Base-by-base conservation (phyloP, 2,329 filamentous ascomycete genomes). In the Aspergillus pseudoviridinutans region DNA sequence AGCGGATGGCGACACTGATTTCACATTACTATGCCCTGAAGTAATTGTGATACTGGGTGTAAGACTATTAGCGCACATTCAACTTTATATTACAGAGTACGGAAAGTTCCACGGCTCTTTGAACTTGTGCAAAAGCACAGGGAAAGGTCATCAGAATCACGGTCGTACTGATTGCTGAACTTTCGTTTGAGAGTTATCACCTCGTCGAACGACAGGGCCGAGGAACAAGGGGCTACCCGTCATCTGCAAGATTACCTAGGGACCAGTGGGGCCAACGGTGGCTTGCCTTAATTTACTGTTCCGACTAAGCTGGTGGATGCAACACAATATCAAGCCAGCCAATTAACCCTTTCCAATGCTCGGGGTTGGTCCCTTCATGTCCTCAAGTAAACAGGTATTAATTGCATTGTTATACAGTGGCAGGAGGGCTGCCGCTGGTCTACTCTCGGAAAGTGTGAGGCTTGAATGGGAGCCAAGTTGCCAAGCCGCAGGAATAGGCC, bases 231-330 rank as follows among this genome's bases (percentile, higher is more conserved):
- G 28, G 28, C 58, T 58, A 55, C 54, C 61, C 54, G 51, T 56
- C 56, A 61, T 49, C 58, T 62, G 64, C 64, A 66, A 66, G 64
- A 67, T 67, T 67, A 67, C 64, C 60, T 61, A 66, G 65, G 64
- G 63, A 64, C 58, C 49, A 53, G 63, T 64, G 65, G 64, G 57
- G 58, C 50, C 50, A 61, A 61, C 55, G 52, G 62, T 65, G 64
- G 64, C 61, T 64, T 64, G 56, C 56, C 56, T 58, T 52, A 49
- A 59, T 50, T 32, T 42, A 58, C 53, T 56, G 25, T 61, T 59
- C 51, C 53, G 55, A 60, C 49, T 50, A 9, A 53, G 46, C 50
- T 53, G 54, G 58, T 57, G 57, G 57, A 53, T 49, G 28, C 41
- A 32, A 42, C 51, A 28, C 28, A 53, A 20, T 7, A 42, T 12